phyloP scores from a whole-genome alignment of 2,329 filamentous ascomycete species.

The Elsinoe perseae region DNA sequence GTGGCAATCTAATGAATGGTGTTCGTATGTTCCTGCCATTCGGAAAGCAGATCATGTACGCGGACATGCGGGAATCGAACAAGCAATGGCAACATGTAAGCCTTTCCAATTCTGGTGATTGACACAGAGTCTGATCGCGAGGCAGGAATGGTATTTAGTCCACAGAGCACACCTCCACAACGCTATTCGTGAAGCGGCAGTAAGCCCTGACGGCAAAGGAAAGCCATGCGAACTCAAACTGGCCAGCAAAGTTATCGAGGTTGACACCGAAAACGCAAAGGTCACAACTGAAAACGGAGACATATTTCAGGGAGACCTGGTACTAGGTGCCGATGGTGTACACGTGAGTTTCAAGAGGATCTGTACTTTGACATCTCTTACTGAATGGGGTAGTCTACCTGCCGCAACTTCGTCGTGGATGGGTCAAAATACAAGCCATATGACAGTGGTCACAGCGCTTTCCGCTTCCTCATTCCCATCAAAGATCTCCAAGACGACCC shows the following conservation, averaged over 20 bases:
- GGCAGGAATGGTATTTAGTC: conserved; percentile 25
- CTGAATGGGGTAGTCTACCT: conserved; percentile 18
- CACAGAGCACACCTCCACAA: conserved; percentile 28
- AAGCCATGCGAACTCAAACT: conserved; percentile 23
- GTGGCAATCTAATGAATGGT: conserved; percentile 17
- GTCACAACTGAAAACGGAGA: conserved; percentile 26
- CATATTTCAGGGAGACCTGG: conserved; percentile 24
- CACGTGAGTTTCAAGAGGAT: conserved; percentile 22
- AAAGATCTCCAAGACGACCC: conserved; percentile 26
- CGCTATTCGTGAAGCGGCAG: conserved; percentile 24
- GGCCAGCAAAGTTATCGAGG: conserved; percentile 21
- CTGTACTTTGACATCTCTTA: too few relatives aligned
- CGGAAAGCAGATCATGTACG: conserved; percentile 16
- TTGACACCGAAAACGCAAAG: conserved; percentile 23
- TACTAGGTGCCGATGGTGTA: conserved; percentile 30
- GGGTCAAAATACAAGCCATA: conserved; percentile 23
- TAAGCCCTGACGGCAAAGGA: conserved; percentile 22
- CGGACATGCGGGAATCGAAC: conserved; percentile 15
- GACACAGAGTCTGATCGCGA: too few relatives aligned
- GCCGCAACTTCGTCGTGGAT: conserved; percentile 22
- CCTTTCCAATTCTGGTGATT: too few relatives aligned
- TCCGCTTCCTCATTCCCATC: conserved; percentile 48
- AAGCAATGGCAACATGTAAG: conserved; percentile 24
- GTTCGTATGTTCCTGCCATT: background rate
- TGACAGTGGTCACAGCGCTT: conserved; percentile 47